Percentiles rank a stretch among this genome's conserved stretches.
Evolutionary conservation across 441 rosid genomes (phyloP).

Genomic region (Euphorbia schlechtendalii): DNA sequence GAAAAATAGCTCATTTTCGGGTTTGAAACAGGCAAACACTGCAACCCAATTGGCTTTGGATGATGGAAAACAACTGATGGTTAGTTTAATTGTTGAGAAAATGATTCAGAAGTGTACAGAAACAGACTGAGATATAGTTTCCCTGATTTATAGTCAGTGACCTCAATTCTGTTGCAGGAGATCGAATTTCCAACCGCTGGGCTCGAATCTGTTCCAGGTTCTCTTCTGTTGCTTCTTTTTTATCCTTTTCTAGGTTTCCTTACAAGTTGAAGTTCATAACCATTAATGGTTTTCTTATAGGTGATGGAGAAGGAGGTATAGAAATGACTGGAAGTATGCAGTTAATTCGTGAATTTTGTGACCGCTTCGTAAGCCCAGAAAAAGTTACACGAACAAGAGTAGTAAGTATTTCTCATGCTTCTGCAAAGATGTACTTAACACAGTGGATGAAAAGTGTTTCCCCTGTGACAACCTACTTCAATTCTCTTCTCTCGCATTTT

Average conservation of each 20-base stretch:
- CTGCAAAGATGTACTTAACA: neutral
- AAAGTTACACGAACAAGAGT: conserved; percentile 68
- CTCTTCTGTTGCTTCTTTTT: conserved; percentile 7
- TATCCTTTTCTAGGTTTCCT: neutral
- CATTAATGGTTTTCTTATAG: conserved; percentile 24
- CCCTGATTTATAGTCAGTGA: conserved; percentile 14
- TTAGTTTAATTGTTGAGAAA: conserved; percentile 5
- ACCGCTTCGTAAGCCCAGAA: conserved; percentile 50
- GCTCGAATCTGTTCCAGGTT: conserved; percentile 88
- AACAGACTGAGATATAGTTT: neutral
- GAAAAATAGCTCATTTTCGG: conserved; percentile 14
- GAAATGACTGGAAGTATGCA: conserved; percentile 94
- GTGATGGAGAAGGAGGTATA: conserved; percentile 95
- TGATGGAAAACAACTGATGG: conserved; percentile 74
- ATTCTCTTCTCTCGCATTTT: neutral
- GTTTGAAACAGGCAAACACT: conserved; percentile 47
- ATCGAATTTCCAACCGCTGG: conserved; percentile 95
- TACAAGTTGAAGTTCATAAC: conserved; percentile 11
- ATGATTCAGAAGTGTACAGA: neutral
- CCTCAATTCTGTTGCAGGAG: conserved; percentile 48
- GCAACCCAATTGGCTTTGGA: conserved; percentile 62
- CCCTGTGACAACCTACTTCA: neutral
- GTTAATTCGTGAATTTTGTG: conserved; percentile 78
- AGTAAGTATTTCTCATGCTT: conserved; percentile 30
- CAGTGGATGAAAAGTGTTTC: neutral